phyloP scores from a whole-genome alignment of 2,329 filamentous ascomycete genomes.

The Harringtonia lauricola region DNA sequence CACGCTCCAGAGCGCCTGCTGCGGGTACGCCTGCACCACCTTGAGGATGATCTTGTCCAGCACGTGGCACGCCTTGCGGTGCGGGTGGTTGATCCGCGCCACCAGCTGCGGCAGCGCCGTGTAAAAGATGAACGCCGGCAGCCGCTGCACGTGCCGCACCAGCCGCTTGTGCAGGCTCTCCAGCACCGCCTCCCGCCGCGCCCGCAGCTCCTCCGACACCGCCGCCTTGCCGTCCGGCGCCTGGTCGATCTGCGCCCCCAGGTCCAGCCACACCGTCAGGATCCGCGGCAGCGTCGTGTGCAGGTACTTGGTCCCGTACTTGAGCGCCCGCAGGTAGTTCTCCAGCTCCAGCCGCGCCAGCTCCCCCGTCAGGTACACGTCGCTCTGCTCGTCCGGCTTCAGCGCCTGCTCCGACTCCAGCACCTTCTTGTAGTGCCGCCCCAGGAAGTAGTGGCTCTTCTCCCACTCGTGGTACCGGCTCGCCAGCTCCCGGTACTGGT shows the following conservation, averaged over 20 bases:
- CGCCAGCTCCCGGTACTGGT: slow-evolving; percentile 76
- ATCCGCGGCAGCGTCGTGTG: slow-evolving; percentile 90
- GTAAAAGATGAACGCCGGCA: slow-evolving; percentile 71
- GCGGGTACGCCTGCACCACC: slow-evolving; percentile 78
- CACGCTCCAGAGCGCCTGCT: slow-evolving; percentile 84
- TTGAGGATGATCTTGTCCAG: slow-evolving; percentile 73
- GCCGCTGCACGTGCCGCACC: slow-evolving; percentile 62
- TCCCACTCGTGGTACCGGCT: slow-evolving; percentile 68
- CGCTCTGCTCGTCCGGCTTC: slow-evolving; percentile 64
- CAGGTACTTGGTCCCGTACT: slow-evolving; percentile 86
- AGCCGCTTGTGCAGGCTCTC: slow-evolving; percentile 62
- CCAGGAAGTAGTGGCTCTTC: slow-evolving; percentile 94
- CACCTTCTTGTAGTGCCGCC: slow-evolving; percentile 94
- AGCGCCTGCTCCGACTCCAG: slow-evolving; percentile 79
- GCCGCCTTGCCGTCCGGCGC: slow-evolving; percentile 43
- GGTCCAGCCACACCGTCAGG: slow-evolving; percentile 86
- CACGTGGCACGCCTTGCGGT: slow-evolving; percentile 63
- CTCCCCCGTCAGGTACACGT: slow-evolving; percentile 69
- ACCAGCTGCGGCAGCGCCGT: slow-evolving; percentile 84
- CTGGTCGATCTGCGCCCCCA: slow-evolving; percentile 66
- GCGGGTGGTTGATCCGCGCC: slow-evolving; percentile 85
- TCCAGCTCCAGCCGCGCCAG: slow-evolving; percentile 82
- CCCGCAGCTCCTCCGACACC: slow-evolving; percentile 38
- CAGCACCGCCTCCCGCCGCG: slow-evolving; percentile 53
- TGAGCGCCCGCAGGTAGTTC: slow-evolving; percentile 80